Evolutionary conservation across 2,329 filamentous ascomycete genomes (phyloP).

Genomic region (Beauveria australis): DNA sequence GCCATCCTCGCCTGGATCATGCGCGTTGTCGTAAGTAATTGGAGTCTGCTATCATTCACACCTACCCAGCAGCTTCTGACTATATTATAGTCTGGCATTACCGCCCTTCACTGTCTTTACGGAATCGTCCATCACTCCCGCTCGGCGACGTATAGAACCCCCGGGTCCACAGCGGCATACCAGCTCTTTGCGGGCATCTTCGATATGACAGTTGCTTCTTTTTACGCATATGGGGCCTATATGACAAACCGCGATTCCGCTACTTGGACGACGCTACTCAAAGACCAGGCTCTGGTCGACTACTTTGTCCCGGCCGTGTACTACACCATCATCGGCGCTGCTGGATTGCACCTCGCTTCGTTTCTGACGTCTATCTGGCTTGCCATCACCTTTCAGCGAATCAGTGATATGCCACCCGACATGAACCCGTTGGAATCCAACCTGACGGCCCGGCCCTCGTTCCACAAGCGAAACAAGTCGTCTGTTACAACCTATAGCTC

Average conservation of each 20-base stretch:
- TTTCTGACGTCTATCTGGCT: slow-evolving; percentile 67
- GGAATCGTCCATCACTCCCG: slow-evolving; percentile 72
- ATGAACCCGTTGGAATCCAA: slow-evolving; percentile 91
- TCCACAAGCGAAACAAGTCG: slow-evolving; percentile 67
- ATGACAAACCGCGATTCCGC: slow-evolving; percentile 34
- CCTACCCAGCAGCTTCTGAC: slow-evolving; percentile 15
- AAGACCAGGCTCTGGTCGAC: slow-evolving; percentile 43
- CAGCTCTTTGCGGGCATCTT: slow-evolving; percentile 73
- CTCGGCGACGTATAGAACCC: slow-evolving; percentile 60
- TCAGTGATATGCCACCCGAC: slow-evolving; percentile 75
- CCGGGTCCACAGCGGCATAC: slow-evolving; percentile 78
- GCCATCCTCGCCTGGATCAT: slow-evolving; percentile 64
- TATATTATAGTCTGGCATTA: slow-evolving; percentile 46
- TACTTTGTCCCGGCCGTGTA: slow-evolving; percentile 60
- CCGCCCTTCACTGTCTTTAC: slow-evolving; percentile 64
- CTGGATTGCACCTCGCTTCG: slow-evolving; percentile 62
- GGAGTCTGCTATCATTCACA: background rate
- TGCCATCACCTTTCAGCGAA: slow-evolving; percentile 70
- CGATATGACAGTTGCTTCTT: slow-evolving; percentile 50
- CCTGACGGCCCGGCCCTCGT: slow-evolving; percentile 58
- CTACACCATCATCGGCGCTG: slow-evolving; percentile 55
- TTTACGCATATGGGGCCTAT: slow-evolving; percentile 49
- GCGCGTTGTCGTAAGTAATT: slow-evolving; percentile 58
- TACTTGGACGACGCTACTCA: slow-evolving; percentile 62
- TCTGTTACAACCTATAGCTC: slow-evolving; percentile 41